Evolutionary conservation across 768 basidiomycete genomes (phyloP).

Genomic region (Galerina marginata): DNA sequence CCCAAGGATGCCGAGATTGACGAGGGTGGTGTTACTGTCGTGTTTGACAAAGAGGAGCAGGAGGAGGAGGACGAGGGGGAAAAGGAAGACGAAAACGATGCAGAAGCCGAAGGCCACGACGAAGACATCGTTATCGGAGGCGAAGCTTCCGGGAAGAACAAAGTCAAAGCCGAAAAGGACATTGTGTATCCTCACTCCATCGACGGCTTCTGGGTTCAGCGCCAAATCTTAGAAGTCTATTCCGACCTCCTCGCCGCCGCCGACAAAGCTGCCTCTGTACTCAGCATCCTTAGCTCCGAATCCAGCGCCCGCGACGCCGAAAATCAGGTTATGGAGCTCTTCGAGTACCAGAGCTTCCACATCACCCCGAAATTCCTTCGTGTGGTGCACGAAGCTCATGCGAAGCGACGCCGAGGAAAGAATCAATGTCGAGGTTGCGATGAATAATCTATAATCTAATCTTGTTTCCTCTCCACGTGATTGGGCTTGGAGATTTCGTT

Average conservation of each 20-base stretch:
- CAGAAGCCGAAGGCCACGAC: constrained; percentile 52
- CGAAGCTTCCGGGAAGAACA: constrained; percentile 64
- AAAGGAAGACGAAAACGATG: constrained; percentile 39
- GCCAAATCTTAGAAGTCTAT: constrained; percentile 86
- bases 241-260: constrained; percentile 94
- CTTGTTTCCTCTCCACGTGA: no score
- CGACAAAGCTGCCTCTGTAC: constrained; percentile 85
- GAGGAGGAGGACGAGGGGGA: constrained; percentile 90
- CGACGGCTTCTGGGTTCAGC: constrained; percentile 99
- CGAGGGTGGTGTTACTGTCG: constrained; percentile 96
- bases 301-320: constrained; percentile 83
- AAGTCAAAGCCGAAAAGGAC: no score
- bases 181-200: constrained; percentile 88
- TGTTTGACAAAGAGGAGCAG: constrained; percentile 97
- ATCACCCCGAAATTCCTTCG: constrained; percentile 90
- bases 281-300: constrained; percentile 86
- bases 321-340: constrained; percentile 95
- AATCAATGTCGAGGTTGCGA: constrained; percentile 92
- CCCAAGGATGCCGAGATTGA: constrained; percentile 89
- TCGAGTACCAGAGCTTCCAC: constrained; percentile 92
- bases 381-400: constrained; percentile 98
- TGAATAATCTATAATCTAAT: no score
- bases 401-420: constrained; percentile 87
- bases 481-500: no score
- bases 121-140: constrained; percentile 85